Conservation (phyloP, 164 flowering plant species). For the Berberis vulgaris region DNA sequence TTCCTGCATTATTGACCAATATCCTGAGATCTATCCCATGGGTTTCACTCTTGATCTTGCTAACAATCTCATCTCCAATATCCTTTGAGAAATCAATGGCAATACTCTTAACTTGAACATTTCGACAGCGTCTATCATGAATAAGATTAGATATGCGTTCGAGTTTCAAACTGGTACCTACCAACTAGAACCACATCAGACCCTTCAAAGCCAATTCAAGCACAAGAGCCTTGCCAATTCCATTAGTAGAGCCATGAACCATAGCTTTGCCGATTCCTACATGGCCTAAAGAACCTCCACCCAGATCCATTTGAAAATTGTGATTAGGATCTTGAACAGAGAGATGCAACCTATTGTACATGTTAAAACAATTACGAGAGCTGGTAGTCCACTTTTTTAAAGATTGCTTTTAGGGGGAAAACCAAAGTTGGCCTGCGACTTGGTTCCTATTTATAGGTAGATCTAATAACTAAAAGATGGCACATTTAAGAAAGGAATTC, state of each 20-base stretch:
- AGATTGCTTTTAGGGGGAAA: not conserved
- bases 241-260: constrained; percentile 57
- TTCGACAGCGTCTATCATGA: constrained; percentile 2
- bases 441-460: no score
- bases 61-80: constrained; percentile 16
- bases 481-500: no score
- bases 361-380: not conserved
- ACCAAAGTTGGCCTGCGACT: no score
- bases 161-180: constrained; percentile 33
- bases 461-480: no score
- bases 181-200: constrained; percentile 41
- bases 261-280: constrained; percentile 30
- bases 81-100: constrained; percentile 25
- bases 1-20: constrained; percentile 48
- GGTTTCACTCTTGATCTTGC: constrained; percentile 18
- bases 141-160: constrained; percentile 15
- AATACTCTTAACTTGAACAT: constrained; percentile 15
- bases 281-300: constrained; percentile 25
- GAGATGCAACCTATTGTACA: constrained; percentile 5
- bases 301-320: constrained; percentile 12
- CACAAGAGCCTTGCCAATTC: constrained; percentile 51
- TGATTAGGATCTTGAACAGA: constrained; percentile 1
- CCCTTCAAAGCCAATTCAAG: constrained; percentile 41
- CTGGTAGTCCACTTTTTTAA: constrained; percentile 1
- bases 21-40: constrained; percentile 46